Conservation (phyloP, 306 rosid genomes). For the Sphenostylis stenocarpa region DNA sequence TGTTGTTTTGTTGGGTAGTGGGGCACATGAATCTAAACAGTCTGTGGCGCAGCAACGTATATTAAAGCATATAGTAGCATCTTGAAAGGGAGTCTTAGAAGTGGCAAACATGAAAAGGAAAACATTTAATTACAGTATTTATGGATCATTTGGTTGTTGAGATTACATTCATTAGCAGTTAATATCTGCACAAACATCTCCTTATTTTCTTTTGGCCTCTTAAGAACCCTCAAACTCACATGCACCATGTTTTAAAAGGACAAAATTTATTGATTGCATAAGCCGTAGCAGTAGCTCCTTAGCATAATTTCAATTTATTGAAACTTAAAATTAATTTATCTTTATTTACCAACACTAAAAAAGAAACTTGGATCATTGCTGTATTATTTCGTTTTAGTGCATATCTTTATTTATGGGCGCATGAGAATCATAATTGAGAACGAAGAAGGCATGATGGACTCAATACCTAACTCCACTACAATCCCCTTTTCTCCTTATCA, state of each 20-base stretch:
- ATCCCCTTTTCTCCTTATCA: background rate
- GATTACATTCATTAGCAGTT: background rate
- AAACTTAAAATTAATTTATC: background rate
- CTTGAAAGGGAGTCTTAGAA: background rate
- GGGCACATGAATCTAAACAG: background rate
- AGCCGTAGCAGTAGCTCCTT: too few relatives aligned
- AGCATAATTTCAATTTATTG: background rate
- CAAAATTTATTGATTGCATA: background rate
- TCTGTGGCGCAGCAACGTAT: background rate
- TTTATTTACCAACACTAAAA: background rate
- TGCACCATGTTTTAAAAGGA: background rate
- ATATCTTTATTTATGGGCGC: background rate
- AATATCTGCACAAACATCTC: background rate
- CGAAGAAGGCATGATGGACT: background rate
- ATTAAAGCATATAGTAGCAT: background rate
- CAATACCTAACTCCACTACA: background rate
- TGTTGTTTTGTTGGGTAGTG: constrained; percentile 8
- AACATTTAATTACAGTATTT: background rate
- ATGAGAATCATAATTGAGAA: background rate
- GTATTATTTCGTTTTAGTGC: background rate
- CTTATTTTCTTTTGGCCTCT: background rate
- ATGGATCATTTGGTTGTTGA: background rate
- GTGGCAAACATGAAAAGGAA: background rate
- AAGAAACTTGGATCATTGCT: background rate
- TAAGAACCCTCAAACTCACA: background rate